Conservation (phyloP, 2,329 filamentous ascomycete species). For the Macrophomina phaseolina region DNA sequence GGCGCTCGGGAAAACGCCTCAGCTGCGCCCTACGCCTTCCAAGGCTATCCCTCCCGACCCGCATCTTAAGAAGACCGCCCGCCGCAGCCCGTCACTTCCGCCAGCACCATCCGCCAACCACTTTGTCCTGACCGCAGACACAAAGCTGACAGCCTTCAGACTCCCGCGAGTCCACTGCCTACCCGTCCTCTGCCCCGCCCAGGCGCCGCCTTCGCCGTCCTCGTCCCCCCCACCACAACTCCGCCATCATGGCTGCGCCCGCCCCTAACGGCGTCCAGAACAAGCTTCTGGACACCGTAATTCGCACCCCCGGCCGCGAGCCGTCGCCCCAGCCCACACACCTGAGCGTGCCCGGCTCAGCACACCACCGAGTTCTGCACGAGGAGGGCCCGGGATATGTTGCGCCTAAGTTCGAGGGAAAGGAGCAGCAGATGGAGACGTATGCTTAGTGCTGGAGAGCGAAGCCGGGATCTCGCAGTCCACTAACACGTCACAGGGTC, state of each 20-base stretch:
- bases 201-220: background rate
- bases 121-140: background rate
- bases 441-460: conserved; percentile 42
- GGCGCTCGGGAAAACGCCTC: conserved; percentile 4
- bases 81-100: background rate
- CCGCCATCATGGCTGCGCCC: conserved; percentile 24
- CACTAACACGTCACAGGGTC: conserved; percentile 59
- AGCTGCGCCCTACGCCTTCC: conserved; percentile 4
- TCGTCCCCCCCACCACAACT: background rate
- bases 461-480: conserved; percentile 10
- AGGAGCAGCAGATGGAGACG: conserved; percentile 87
- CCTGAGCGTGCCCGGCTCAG: conserved; percentile 69
- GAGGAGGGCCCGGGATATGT: conserved; percentile 94
- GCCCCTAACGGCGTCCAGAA: conserved; percentile 47
- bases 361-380: conserved; percentile 74
- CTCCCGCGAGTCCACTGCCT: background rate
- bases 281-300: conserved; percentile 63
- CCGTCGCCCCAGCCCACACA: conserved; percentile 90
- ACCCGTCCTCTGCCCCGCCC: background rate
- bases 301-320: conserved; percentile 63
- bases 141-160: background rate
- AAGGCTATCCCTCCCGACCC: conserved; percentile 2
- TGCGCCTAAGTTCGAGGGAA: conserved; percentile 91
- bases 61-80: conserved; percentile 12
- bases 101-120: background rate